Evolutionary conservation across 495 filamentous ascomycete species (phyloP).

Genomic region (Oidiodendron maius): DNA sequence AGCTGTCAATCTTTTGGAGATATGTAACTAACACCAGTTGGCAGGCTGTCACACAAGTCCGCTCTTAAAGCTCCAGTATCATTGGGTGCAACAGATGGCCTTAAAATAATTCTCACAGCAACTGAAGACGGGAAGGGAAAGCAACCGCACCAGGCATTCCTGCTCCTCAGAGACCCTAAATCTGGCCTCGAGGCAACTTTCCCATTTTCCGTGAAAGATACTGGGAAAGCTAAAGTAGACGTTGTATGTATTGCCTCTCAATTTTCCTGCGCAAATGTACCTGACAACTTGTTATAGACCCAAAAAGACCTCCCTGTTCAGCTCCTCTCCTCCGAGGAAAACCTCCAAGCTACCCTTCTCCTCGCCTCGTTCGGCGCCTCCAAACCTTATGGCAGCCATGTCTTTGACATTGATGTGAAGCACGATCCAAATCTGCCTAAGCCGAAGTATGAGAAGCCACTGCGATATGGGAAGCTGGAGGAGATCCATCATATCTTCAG

Average conservation of each 20-base stretch:
- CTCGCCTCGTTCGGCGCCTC: slow-evolving; percentile 83
- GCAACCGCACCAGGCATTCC: slow-evolving; percentile 88
- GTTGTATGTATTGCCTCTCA: too few relatives aligned
- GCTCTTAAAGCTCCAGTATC: slow-evolving; percentile 34
- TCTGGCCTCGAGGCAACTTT: slow-evolving; percentile 86
- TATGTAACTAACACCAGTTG: slow-evolving; percentile 6
- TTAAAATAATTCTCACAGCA: slow-evolving; percentile 77
- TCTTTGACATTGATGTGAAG: slow-evolving; percentile 55
- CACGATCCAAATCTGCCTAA: slow-evolving; percentile 53
- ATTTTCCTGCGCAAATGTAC: neutral
- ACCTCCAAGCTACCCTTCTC: slow-evolving; percentile 71
- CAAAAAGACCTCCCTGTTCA: slow-evolving; percentile 87
- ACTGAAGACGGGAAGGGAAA: slow-evolving; percentile 73
- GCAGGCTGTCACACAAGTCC: slow-evolving; percentile 20
- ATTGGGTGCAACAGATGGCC: slow-evolving; percentile 61
- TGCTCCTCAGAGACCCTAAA: slow-evolving; percentile 67
- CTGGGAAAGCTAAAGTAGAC: slow-evolving; percentile 76
- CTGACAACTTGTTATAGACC: slow-evolving; percentile 47
- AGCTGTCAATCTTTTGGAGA: neutral
- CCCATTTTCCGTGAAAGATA: slow-evolving; percentile 78
- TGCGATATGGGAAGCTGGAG: slow-evolving; percentile 72
- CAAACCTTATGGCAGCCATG: slow-evolving; percentile 53
- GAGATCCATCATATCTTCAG: slow-evolving; percentile 94
- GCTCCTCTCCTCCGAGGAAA: slow-evolving; percentile 58
- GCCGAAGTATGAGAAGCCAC: slow-evolving; percentile 55